Conservation (phyloP, 768 basidiomycete genomes). For the Leccinum variicolor region DNA sequence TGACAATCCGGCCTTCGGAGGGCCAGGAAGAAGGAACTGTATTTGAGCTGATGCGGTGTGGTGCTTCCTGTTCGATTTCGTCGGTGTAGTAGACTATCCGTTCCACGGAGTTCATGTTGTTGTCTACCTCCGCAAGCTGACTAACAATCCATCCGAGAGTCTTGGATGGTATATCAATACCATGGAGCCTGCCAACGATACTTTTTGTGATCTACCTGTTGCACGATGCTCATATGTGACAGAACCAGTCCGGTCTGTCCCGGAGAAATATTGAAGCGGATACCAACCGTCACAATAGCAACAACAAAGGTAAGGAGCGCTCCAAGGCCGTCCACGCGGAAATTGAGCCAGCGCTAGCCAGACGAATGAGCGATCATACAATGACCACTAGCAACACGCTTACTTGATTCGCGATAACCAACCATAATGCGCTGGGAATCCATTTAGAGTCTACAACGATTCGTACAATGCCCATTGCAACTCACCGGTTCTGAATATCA, state of each 20-base stretch:
- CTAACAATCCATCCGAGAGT: slow-evolving; percentile 73
- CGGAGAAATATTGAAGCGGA: slow-evolving; percentile 72
- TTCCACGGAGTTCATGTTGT: slow-evolving; percentile 91
- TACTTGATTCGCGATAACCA: slow-evolving; percentile 81
- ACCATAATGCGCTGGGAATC: slow-evolving; percentile 68
- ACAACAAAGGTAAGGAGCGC: slow-evolving; percentile 69
- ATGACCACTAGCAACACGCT: neutral
- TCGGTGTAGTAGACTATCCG: slow-evolving; percentile 80
- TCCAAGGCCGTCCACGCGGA: slow-evolving; percentile 87
- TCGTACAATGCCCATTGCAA: neutral
- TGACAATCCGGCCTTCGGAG: slow-evolving; percentile 61
- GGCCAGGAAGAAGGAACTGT: slow-evolving; percentile 74
- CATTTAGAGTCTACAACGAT: neutral
- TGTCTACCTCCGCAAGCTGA: slow-evolving; percentile 83
- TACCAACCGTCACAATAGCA: slow-evolving; percentile 72
- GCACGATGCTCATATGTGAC: slow-evolving; percentile 76
- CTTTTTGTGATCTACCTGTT: slow-evolving; percentile 48
- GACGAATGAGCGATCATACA: neutral
- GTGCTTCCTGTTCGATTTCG: slow-evolving; percentile 78
- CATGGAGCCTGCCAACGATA: neutral
- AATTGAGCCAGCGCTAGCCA: slow-evolving; percentile 74
- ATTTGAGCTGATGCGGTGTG: slow-evolving; percentile 58
- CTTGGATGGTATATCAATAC: slow-evolving; percentile 29
- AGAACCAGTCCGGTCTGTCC: slow-evolving; percentile 74
- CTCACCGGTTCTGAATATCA: slow-evolving; percentile 78